Conservation (phyloP, 257 asterid genomes). For the Eucommia ulmoides region DNA sequence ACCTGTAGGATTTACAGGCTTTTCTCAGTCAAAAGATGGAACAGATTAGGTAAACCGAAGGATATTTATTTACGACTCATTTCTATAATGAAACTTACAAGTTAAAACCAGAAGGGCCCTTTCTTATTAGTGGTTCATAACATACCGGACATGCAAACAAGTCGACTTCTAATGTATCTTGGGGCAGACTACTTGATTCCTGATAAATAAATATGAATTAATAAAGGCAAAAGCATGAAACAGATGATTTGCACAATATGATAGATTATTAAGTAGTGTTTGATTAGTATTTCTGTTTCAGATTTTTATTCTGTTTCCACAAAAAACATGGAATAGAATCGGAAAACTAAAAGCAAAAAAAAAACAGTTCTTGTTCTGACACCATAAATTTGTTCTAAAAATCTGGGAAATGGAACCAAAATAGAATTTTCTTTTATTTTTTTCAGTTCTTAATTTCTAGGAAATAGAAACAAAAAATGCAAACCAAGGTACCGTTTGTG, state of each 20-base stretch:
- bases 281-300: background rate
- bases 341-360: background rate
- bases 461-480: too few relatives aligned
- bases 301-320: background rate
- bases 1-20: constrained; percentile 42
- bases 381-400: too few relatives aligned
- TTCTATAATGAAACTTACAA: too few relatives aligned
- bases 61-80: too few relatives aligned
- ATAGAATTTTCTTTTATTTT: too few relatives aligned
- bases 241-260: background rate
- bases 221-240: constrained; percentile 6
- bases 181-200: constrained; percentile 34
- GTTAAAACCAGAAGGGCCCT: constrained; percentile 93
- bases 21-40: too few relatives aligned
- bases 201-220: constrained; percentile 10
- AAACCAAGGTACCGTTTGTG: too few relatives aligned
- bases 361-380: too few relatives aligned
- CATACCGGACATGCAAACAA: constrained; percentile 90
- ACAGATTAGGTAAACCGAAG: too few relatives aligned
- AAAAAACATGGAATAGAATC: background rate
- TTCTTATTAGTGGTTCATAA: constrained; percentile 71
- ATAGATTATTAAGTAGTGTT: background rate
- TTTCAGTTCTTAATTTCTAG: too few relatives aligned
- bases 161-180: constrained; percentile 30
- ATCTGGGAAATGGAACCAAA: too few relatives aligned